Conservation (phyloP, 2,329 filamentous ascomycete genomes). For the Nemania sp. region DNA sequence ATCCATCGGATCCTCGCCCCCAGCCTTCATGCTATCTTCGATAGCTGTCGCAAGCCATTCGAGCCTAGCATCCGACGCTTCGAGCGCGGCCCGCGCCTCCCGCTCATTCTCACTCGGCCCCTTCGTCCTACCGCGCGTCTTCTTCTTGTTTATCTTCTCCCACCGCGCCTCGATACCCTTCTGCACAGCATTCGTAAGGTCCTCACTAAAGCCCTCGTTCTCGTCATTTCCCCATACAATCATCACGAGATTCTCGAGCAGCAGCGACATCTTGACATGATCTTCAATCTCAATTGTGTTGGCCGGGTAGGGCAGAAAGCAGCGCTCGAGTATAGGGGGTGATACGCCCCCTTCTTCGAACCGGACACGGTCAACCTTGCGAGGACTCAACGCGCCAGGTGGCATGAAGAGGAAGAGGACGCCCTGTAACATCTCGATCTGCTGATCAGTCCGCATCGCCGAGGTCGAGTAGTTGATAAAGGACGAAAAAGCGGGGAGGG, state of each 20-base stretch:
- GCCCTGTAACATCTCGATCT: conserved; percentile 60
- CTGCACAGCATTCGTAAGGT: conserved; percentile 56
- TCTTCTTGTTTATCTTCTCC: conserved; percentile 60
- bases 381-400: conserved; percentile 57
- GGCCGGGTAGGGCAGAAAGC: conserved; percentile 75
- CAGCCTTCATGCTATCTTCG: conserved; percentile 38
- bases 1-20: conserved; percentile 36
- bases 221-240: conserved; percentile 58
- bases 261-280: conserved; percentile 78
- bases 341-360: conserved; percentile 57
- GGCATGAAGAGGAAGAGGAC: conserved; percentile 61
- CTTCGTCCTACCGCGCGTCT: conserved; percentile 40
- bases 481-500: conserved; percentile 67
- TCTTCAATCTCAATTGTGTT: conserved; percentile 70
- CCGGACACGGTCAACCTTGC: conserved; percentile 53
- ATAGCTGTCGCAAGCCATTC: conserved; percentile 55
- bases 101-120: conserved; percentile 53
- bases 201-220: conserved; percentile 51
- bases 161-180: conserved; percentile 63
- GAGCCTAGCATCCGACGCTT: conserved; percentile 60
- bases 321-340: conserved; percentile 61
- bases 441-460: conserved; percentile 53
- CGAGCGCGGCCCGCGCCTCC: conserved; percentile 58
- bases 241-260: conserved; percentile 74
- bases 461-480: conserved; percentile 62